Evolutionary conservation across 1,284 basidiomycete genomes (phyloP).

Genomic region (Fomitiporia mediterranea): DNA sequence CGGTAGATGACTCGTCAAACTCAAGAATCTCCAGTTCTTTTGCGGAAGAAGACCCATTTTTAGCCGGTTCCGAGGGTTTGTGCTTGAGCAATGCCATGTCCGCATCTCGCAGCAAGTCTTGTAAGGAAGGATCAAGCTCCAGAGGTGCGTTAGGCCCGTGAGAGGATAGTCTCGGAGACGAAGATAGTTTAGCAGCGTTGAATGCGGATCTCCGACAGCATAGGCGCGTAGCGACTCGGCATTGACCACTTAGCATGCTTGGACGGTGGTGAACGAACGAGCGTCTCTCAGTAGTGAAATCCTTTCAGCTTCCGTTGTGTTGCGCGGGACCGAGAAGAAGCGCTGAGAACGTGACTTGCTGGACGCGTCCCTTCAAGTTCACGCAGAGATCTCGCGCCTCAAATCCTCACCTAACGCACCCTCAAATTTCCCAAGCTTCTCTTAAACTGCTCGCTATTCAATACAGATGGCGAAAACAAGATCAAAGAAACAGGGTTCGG

Average conservation of each 20-base stretch:
- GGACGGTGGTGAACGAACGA: background rate
- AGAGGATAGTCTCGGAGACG: slow-evolving; percentile 6
- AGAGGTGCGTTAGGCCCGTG: slow-evolving; percentile 41
- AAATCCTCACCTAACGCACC: too few relatives aligned
- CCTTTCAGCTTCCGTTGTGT: background rate
- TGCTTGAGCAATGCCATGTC: slow-evolving; percentile 56
- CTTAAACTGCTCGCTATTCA: too few relatives aligned
- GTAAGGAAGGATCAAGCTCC: slow-evolving; percentile 58
- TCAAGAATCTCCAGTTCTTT: slow-evolving; percentile 55
- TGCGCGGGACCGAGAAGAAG: background rate
- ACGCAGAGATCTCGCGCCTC: too few relatives aligned
- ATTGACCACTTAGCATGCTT: slow-evolving; percentile 1
- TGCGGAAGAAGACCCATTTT: slow-evolving; percentile 13
- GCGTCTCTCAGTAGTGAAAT: background rate
- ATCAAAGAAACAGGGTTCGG: background rate
- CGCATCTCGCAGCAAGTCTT: slow-evolving; percentile 55
- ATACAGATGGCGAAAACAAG: background rate
- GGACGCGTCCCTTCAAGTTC: background rate
- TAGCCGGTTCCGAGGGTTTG: slow-evolving; percentile 29
- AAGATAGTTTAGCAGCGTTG: slow-evolving; percentile 3
- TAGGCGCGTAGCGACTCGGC: background rate
- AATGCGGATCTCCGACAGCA: background rate
- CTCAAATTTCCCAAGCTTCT: too few relatives aligned
- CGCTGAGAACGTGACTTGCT: background rate
- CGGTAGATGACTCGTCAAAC: slow-evolving; percentile 25